Conservation (phyloP, 768 basidiomycete genomes). For the Panus rudis region DNA sequence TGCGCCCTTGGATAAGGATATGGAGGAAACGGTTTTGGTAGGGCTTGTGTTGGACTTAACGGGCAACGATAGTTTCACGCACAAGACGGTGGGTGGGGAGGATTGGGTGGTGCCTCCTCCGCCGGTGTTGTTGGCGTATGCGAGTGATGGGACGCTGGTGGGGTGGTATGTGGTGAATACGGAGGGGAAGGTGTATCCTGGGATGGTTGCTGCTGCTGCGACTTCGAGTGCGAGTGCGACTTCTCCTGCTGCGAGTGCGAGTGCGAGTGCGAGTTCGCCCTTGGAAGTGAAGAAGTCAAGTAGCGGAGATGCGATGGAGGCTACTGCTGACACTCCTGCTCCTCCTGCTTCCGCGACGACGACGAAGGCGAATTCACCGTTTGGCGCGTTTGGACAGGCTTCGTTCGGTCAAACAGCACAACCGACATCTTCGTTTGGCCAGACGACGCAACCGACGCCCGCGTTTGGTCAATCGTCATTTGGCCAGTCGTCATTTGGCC, state of each 20-base stretch:
- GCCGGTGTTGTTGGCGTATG: slow-evolving; percentile 68
- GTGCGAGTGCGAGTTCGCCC: slow-evolving; percentile 2
- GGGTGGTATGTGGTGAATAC: slow-evolving; percentile 66
- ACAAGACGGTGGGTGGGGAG: slow-evolving; percentile 35
- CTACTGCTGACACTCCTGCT: neutral
- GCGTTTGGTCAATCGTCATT: slow-evolving; percentile 26
- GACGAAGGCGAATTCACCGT: no score
- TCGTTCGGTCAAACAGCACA: slow-evolving; percentile 6
- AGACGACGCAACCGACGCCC: slow-evolving; percentile 11
- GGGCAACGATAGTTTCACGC: slow-evolving; percentile 31
- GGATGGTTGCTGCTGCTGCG: slow-evolving; percentile 35
- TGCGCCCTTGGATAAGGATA: slow-evolving; percentile 61
- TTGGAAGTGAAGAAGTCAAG: neutral
- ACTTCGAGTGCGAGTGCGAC: slow-evolving; percentile 1
- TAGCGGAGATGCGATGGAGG: slow-evolving; percentile 1
- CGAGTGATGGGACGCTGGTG: slow-evolving; percentile 71
- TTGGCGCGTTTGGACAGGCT: slow-evolving; percentile 5
- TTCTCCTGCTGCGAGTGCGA: slow-evolving; percentile 3
- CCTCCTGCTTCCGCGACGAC: slow-evolving; percentile 3
- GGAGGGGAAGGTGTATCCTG: slow-evolving; percentile 45
- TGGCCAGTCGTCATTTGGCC: slow-evolving; percentile 24
- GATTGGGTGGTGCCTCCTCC: slow-evolving; percentile 36
- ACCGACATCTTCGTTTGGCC: slow-evolving; percentile 14
- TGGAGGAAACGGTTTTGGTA: slow-evolving; percentile 64
- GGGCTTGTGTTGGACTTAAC: slow-evolving; percentile 65